Conservation (phyloP, 2,329 filamentous ascomycete genomes). For the Coniochaeta pulveracea region DNA sequence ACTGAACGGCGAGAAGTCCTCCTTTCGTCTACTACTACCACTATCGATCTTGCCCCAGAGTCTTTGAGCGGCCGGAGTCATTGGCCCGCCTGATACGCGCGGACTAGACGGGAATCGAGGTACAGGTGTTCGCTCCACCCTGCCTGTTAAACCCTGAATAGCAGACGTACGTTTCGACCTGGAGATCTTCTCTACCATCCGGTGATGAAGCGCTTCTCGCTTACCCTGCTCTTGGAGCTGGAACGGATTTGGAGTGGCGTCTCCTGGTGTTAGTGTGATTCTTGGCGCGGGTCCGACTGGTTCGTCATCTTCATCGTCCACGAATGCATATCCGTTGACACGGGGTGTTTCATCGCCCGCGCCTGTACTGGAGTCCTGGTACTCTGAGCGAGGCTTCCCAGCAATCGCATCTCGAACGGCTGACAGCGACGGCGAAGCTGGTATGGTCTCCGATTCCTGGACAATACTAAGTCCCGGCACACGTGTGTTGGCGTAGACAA, state of each 20-base stretch:
- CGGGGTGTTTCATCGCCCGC: constrained; percentile 67
- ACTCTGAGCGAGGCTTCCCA: constrained; percentile 51
- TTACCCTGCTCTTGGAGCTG: constrained; percentile 62
- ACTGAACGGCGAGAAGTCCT: constrained; percentile 22
- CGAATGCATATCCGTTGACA: constrained; percentile 89
- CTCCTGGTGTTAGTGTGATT: constrained; percentile 47
- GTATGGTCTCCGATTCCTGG: constrained; percentile 30
- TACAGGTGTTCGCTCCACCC: constrained; percentile 46
- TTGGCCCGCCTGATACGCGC: constrained; percentile 32
- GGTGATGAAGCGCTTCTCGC: constrained; percentile 72
- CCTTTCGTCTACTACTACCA: constrained; percentile 19
- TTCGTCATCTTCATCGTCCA: constrained; percentile 65
- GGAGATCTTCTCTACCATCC: constrained; percentile 74
- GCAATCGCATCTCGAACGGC: constrained; percentile 77
- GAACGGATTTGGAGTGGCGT: constrained; percentile 68
- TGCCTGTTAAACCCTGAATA: constrained; percentile 48
- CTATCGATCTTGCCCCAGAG: constrained; percentile 52
- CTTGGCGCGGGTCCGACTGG: constrained; percentile 21
- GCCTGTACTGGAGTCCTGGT: constrained; percentile 47
- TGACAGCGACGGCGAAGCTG: constrained; percentile 73
- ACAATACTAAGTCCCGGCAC: constrained; percentile 39
- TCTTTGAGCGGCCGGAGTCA: constrained; percentile 67
- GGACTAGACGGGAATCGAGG: constrained; percentile 61
- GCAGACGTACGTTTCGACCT: constrained; percentile 56
- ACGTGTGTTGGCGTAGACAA: constrained; percentile 77